Base-by-base conservation (phyloP, 352 stramenopile genomes). In the Phytophthora melonis region DNA sequence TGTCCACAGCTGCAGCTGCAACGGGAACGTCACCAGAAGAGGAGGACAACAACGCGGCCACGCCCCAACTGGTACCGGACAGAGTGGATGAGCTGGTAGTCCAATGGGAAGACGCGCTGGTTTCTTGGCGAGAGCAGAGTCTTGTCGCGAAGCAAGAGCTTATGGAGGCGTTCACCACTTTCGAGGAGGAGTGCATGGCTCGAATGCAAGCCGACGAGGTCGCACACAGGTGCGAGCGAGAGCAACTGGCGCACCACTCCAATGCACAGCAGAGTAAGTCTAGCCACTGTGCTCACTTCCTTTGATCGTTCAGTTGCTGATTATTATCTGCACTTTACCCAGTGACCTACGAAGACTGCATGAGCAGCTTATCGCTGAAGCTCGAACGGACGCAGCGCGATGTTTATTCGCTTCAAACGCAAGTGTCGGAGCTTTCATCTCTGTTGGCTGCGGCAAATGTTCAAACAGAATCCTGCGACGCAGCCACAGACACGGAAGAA, bases 91-190 rank as follows among this genome's bases (percentile, higher is more conserved):
- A 69, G 0, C 41, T 77, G n/a, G 58, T 75, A 5, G 52, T 14
- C 19, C 69, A 77, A 23, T 91, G 81, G 83, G 70, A 79, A 19
- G 56, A 68, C 3, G 68, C 34, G 8, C 32, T 91, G 14, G 59
- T 73, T 7, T 61, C 70, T 19, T 91, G 83, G 81, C 72, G 70
- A 66, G 49, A 79, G 18, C 59, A 66, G 7, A 68, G 47, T 10
- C 9, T 73, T 5, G 56, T 61, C 0, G 60, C 66, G 16, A 78
- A 84, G 23, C 63, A 61, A 3, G 41, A 77, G 18, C 21, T 75
- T 0, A 53, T 65, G 13, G 63, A 83, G 25, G 39, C 56, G 7
- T 75, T 75, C 32, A 19, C 56, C 16, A 54, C 68, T 2, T 78
- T 78, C 52, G 68, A 72, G 52, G 74, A 85, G 16, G 77, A 86